Evolutionary conservation across 2,329 filamentous ascomycete species (phyloP).

Genomic region (Cryphonectria naterciae): DNA sequence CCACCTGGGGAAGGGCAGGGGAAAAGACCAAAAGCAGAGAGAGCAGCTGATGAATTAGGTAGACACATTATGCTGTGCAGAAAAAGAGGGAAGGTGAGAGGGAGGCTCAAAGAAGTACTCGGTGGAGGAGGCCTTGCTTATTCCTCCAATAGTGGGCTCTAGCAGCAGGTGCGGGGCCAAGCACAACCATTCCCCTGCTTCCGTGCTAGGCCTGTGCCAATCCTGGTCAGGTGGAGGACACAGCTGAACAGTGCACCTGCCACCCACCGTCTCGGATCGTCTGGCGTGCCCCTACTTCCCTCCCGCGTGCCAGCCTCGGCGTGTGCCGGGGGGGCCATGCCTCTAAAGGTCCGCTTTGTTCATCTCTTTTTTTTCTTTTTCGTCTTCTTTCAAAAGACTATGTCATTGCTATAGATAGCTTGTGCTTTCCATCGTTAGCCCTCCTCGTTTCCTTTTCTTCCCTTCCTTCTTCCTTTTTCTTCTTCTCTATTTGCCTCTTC

Average conservation of each 20-base stretch:
- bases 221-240: slow-evolving; percentile 21
- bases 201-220: background rate
- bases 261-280: slow-evolving; percentile 13
- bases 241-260: slow-evolving; percentile 29
- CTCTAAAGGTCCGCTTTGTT: background rate
- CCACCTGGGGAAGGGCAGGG: background rate
- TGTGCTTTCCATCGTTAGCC: background rate
- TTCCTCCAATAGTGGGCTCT: too few relatives aligned
- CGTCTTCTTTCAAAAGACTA: background rate
- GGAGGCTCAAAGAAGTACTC: too few relatives aligned
- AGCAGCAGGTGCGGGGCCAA: background rate
- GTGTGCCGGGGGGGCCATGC: background rate
- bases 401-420: background rate
- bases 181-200: background rate
- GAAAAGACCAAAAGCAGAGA: background rate
- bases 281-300: background rate
- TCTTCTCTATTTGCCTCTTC: background rate
- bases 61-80: background rate
- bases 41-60: too few relatives aligned
- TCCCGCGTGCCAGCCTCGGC: background rate
- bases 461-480: background rate
- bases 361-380: background rate
- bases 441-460: background rate
- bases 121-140: too few relatives aligned
- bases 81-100: background rate